phyloP scores from a whole-genome alignment of 2,329 filamentous ascomycete species.

The Trichoderma cornu-damae region DNA sequence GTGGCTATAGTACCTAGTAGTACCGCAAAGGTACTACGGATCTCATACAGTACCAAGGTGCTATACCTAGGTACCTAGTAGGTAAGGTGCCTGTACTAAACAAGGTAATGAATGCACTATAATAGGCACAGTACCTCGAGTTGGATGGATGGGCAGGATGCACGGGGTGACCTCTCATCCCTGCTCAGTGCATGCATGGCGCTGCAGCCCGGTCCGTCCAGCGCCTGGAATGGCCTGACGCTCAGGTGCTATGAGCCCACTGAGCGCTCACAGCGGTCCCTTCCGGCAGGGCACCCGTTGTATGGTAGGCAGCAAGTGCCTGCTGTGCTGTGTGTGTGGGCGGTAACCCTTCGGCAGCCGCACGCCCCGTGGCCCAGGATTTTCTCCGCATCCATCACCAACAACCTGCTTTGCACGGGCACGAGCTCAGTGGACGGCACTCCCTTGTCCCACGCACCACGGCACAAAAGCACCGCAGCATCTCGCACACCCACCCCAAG shows the following conservation, averaged over 20 bases:
- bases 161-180: neutral
- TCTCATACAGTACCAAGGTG: too few relatives aligned
- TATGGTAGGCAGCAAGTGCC: neutral
- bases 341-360: conserved; percentile 19
- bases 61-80: too few relatives aligned
- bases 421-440: conserved; percentile 14
- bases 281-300: too few relatives aligned
- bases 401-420: neutral
- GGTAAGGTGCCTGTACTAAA: too few relatives aligned
- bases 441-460: conserved; percentile 21
- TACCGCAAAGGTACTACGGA: too few relatives aligned
- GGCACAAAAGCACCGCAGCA: conserved; percentile 16
- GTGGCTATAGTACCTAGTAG: too few relatives aligned
- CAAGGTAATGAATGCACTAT: too few relatives aligned
- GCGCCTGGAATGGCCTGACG: conserved; percentile 15
- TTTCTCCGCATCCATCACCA: conserved; percentile 26
- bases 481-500: conserved; percentile 18
- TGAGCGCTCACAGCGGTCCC: neutral
- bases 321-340: neutral
- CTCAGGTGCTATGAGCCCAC: conserved; percentile 13
- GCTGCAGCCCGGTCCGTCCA: conserved; percentile 7
- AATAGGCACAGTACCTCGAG: neutral
- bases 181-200: conserved; percentile 15
- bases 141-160: neutral
- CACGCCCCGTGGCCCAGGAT: conserved; percentile 23